These are phyloP conservation scores for Xylaria nigripes DNA, from an alignment of 495 filamentous ascomycete species.

Conservation along the genomic window DNA sequence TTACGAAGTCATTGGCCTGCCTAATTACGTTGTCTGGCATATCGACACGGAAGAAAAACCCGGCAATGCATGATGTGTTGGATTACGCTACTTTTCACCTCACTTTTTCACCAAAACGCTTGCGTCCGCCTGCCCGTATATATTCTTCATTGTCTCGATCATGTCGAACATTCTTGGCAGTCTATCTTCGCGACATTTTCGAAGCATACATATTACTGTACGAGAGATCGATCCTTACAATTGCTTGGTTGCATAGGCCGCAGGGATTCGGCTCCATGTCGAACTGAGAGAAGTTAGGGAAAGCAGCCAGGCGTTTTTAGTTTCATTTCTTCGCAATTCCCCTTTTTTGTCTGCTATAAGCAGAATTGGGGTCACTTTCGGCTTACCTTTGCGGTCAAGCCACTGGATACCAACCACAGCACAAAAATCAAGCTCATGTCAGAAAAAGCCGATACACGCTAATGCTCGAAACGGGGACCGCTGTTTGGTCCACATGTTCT, in stretches of 20 bases:
- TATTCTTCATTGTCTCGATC: constrained; percentile 12
- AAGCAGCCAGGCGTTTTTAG: constrained; percentile 10
- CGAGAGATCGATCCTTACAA: constrained; percentile 29
- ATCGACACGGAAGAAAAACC: constrained; percentile 97
- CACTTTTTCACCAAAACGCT: constrained; percentile 1
- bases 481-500: not conserved
- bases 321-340: constrained; percentile 7
- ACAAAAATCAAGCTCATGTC: not conserved
- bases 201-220: constrained; percentile 30
- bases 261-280: constrained; percentile 18
- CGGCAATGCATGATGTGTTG: constrained; percentile 53
- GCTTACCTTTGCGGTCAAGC: not conserved
- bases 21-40: constrained; percentile 98
- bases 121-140: not conserved
- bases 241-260: constrained; percentile 24
- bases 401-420: constrained; percentile 9
- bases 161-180: constrained; percentile 19
- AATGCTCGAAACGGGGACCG: constrained; percentile 1
- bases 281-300: constrained; percentile 23
- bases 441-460: not conserved
- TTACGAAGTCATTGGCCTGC: constrained; percentile 83
- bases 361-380: not conserved
- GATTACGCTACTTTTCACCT: not conserved
- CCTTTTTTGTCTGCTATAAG: constrained; percentile 3
- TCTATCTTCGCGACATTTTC: constrained; percentile 19